Conservation (phyloP, 257 asterid genomes). For the Coffea eugenioides region DNA sequence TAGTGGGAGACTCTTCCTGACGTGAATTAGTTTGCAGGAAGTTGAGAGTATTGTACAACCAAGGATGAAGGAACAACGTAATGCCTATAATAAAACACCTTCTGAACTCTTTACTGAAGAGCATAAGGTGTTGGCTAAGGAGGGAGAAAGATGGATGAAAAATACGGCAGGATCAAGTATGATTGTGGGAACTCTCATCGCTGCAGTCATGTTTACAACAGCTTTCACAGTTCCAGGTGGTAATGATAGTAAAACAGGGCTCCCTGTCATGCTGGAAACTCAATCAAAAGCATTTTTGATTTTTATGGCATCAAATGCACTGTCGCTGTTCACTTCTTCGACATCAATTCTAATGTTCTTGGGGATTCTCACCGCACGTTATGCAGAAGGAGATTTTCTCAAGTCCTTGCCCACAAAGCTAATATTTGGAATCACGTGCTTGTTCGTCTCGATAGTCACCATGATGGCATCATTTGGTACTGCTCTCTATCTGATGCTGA, state of each 20-base stretch:
- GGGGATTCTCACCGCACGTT: conserved; percentile 32
- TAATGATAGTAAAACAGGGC: conserved; percentile 17
- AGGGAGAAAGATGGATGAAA: conserved; percentile 41
- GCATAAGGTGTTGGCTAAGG: conserved; percentile 25
- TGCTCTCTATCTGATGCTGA: conserved; percentile 24
- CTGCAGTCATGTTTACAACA: conserved; percentile 37
- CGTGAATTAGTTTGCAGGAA: conserved; percentile 18
- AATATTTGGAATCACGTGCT: conserved; percentile 21
- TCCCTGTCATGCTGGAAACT: conserved; percentile 18
- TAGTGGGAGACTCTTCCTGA: no score
- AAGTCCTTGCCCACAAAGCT: conserved; percentile 25
- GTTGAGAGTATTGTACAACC: conserved; percentile 38
- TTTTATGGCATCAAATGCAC: conserved; percentile 24
- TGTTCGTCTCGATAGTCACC: conserved; percentile 26
- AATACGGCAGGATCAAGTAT: conserved; percentile 37
- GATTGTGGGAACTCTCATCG: conserved; percentile 34
- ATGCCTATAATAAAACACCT: conserved; percentile 13
- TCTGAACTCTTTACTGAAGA: conserved; percentile 20
- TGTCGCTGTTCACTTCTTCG: conserved; percentile 25
- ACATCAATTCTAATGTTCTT: conserved; percentile 27
- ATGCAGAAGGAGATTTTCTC: conserved; percentile 29
- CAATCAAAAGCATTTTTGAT: conserved; percentile 12
- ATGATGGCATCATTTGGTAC: conserved; percentile 34
- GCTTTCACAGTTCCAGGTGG: conserved; percentile 39
- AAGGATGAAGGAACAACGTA: conserved; percentile 20